phyloP scores from a whole-genome alignment of 768 basidiomycete species.

The Suillus sp. region DNA sequence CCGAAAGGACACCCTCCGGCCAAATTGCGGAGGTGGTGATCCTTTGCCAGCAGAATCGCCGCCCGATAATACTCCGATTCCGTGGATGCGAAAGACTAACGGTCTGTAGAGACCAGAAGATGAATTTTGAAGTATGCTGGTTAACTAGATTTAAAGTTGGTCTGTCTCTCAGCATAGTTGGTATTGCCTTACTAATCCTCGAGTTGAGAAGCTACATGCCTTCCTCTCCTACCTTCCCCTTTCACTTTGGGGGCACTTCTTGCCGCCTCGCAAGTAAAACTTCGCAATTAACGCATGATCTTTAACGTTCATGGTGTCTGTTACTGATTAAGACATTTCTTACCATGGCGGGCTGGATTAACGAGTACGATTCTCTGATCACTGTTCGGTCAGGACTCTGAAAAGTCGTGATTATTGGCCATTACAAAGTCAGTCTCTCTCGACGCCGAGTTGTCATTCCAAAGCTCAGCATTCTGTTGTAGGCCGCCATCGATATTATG shows the following conservation, averaged over 20 bases:
- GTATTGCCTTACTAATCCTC: background rate
- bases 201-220: background rate
- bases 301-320: background rate
- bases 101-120: background rate
- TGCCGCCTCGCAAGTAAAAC: background rate
- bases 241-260: background rate
- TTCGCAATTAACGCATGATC: background rate
- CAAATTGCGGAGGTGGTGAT: background rate
- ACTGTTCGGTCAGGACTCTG: background rate
- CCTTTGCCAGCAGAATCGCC: background rate
- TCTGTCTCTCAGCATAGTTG: background rate
- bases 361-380: background rate
- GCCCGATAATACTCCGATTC: background rate
- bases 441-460: background rate
- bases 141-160: background rate
- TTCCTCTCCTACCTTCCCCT: background rate
- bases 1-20: background rate
- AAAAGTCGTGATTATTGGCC: background rate
- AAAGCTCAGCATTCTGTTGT: background rate
- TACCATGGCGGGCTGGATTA: background rate
- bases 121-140: background rate
- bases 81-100: background rate
- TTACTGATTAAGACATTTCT: background rate
- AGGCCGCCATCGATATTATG: background rate
- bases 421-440: background rate